A percentile compares a stretch with the other conserved stretches of the same genome.
phyloP scores from a whole-genome alignment of 148 eudicot species.

The Arctostaphylos glauca region DNA sequence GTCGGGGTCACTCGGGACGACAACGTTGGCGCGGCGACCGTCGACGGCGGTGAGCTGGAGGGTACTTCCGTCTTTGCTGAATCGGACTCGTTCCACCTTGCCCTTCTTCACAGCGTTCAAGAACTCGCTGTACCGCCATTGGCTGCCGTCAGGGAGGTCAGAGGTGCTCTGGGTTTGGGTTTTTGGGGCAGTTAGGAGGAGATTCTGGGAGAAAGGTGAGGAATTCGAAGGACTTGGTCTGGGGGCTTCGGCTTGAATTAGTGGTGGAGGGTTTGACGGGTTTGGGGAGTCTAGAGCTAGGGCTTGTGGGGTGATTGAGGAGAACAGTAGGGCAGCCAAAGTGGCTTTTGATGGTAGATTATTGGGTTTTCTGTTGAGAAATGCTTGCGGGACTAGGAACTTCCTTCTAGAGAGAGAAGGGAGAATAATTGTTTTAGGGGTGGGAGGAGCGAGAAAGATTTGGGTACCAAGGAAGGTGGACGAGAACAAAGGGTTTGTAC shows the following conservation, averaged over 20 bases:
- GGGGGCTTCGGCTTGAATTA: slow-evolving; percentile 45
- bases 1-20: slow-evolving; percentile 94
- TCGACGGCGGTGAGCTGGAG: slow-evolving; percentile 86
- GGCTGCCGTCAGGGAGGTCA: slow-evolving; percentile 74
- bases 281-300: slow-evolving; percentile 40
- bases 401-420: slow-evolving; percentile 29
- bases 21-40: slow-evolving; percentile 73
- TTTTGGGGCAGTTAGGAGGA: slow-evolving; percentile 70
- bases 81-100: slow-evolving; percentile 87
- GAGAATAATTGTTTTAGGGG: slow-evolving; percentile 39
- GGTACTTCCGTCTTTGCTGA: slow-evolving; percentile 70
- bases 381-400: slow-evolving; percentile 42
- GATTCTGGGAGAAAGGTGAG: slow-evolving; percentile 56
- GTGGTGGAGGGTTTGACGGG: slow-evolving; percentile 46
- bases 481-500: slow-evolving; percentile 48
- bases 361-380: slow-evolving; percentile 26
- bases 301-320: slow-evolving; percentile 52
- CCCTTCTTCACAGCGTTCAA: slow-evolving; percentile 94
- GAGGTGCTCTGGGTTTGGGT: slow-evolving; percentile 43
- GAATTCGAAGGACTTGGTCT: slow-evolving; percentile 33
- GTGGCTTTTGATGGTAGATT: slow-evolving; percentile 35
- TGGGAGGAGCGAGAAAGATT: slow-evolving; percentile 40
- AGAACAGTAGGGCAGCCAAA: slow-evolving; percentile 54
- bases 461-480: slow-evolving; percentile 49
- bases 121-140: slow-evolving; percentile 97